phyloP scores from a whole-genome alignment of 176 grass and related monocot genomes.

The Avena sativa region DNA sequence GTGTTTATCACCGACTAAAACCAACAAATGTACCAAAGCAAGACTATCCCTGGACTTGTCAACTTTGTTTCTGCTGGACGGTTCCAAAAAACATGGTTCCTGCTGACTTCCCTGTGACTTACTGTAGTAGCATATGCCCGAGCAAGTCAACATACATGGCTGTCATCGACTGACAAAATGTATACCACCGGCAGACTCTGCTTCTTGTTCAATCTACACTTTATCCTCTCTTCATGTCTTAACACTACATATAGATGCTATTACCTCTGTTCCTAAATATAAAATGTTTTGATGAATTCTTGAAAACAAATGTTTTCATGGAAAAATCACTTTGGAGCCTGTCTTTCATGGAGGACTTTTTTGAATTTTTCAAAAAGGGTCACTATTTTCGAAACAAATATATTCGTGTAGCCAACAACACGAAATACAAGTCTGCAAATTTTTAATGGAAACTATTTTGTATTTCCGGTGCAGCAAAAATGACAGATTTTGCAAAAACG shows the following conservation, averaged over 20 bases:
- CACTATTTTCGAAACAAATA: too few species aligned
- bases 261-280: too few species aligned
- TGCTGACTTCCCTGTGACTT: not conserved
- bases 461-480: too few species aligned
- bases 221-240: not conserved
- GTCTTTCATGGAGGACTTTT: too few species aligned
- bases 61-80: conserved; percentile 5
- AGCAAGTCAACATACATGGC: conserved; percentile 30
- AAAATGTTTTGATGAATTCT: too few species aligned
- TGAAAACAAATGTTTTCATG: too few species aligned
- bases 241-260: not conserved
- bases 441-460: too few species aligned
- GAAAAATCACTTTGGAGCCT: too few species aligned
- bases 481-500: too few species aligned
- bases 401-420: too few species aligned
- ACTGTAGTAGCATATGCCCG: not conserved
- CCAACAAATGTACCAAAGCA: not conserved
- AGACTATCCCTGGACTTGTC: not conserved
- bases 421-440: too few species aligned
- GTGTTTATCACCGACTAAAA: not conserved
- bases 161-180: conserved; percentile 33
- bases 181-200: conserved; percentile 1
- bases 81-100: not conserved
- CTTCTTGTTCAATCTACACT: not conserved
- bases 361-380: too few species aligned